Base-by-base conservation (phyloP, 2,329 filamentous ascomycete genomes). In the Thelonectria rubi region DNA sequence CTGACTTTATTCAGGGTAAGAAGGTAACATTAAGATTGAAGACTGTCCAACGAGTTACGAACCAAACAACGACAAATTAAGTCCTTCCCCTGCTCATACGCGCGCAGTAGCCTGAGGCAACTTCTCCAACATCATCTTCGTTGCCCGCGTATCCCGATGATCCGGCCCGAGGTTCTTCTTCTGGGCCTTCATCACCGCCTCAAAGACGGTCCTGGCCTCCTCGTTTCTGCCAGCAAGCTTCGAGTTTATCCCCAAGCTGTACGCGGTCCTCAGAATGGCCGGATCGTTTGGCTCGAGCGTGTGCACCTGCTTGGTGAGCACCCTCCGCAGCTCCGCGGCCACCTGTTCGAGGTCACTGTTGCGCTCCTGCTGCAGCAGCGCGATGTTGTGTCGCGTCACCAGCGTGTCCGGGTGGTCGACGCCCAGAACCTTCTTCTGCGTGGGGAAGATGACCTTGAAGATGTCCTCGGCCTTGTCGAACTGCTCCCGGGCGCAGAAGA, bases 381-480 rank as follows among this genome's bases (percentile, higher is more conserved):
- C 39, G 18, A 55, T 43, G n/a, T 60, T 45, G 24, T 60, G 58
- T 5, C 58, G 58, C 2, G 51, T 60, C 12, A 55, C 17, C 18
- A 60, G 17, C 14, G 58, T 60, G 9, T 60, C 58, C 4, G 58
- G 51, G 46, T 60, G 58, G 37, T 60, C 51, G 1, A 49, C 11
- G 7, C 51, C 58, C 10, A 60, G 32, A 10, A 49, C 8, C 12
- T 24, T 21, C 10, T 37, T 17, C 21, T 60, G 37, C 2, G 45
- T 43, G 0, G 58, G 58, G 15, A 37, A 54, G 4, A 50, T 46
- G 10, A 55, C 18, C n/a, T 18, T 26, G 26, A 60, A 55, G 14
- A 46, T 51, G 1, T 5, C 30, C 10, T 55, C 58, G 26, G 58
- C 58, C 15, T 60, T 30, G 11, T 55, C 51, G 2, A 60, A 24